A percentile compares a stretch with the other conserved stretches of the same genome.
Evolutionary conservation across 2,329 filamentous ascomycete genomes (phyloP).

Genomic region (Aphanocladium album): DNA sequence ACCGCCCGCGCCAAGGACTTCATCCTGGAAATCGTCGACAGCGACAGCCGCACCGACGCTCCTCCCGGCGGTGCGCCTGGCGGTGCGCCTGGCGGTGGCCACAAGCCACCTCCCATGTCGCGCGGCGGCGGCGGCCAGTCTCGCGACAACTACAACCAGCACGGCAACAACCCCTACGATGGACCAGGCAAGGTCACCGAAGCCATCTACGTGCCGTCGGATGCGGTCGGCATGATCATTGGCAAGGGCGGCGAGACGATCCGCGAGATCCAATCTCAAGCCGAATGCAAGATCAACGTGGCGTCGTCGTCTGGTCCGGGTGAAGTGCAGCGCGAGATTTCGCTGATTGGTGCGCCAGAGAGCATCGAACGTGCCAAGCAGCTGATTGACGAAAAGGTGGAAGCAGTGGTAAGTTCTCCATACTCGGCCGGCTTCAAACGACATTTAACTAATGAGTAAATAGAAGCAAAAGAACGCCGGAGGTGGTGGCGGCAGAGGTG

Average conservation of each 20-base stretch:
- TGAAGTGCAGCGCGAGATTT: conserved; percentile 81
- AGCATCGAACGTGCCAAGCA: conserved; percentile 76
- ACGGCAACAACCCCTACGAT: conserved; percentile 31
- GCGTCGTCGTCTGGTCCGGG: conserved; percentile 71
- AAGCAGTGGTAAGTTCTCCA: conserved; percentile 65
- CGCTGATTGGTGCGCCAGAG: conserved; percentile 71
- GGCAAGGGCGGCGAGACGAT: conserved; percentile 93
- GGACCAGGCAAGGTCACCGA: conserved; percentile 70
- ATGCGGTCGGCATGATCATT: conserved; percentile 94
- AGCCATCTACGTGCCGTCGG: conserved; percentile 78
- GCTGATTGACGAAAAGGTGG: conserved; percentile 88
- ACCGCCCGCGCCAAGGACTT: conserved; percentile 76
- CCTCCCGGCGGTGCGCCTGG: conserved; percentile 28
- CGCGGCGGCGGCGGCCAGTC: conserved; percentile 3
- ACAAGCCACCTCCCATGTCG: conserved; percentile 16
- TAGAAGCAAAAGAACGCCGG: conserved; percentile 49
- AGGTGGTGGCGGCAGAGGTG: conserved; percentile 34
- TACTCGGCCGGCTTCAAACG: neutral
- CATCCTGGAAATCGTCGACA: conserved; percentile 92
- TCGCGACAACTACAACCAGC: conserved; percentile 26
- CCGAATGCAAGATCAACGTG: conserved; percentile 93
- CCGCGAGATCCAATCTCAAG: conserved; percentile 83
- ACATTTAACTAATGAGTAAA: conserved; percentile 24
- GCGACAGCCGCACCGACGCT: conserved; percentile 64
- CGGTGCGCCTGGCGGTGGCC: conserved; percentile 29